Base-by-base conservation (phyloP, 225 moss, liverwort and hornwort species). In the Polytrichum commune region DNA sequence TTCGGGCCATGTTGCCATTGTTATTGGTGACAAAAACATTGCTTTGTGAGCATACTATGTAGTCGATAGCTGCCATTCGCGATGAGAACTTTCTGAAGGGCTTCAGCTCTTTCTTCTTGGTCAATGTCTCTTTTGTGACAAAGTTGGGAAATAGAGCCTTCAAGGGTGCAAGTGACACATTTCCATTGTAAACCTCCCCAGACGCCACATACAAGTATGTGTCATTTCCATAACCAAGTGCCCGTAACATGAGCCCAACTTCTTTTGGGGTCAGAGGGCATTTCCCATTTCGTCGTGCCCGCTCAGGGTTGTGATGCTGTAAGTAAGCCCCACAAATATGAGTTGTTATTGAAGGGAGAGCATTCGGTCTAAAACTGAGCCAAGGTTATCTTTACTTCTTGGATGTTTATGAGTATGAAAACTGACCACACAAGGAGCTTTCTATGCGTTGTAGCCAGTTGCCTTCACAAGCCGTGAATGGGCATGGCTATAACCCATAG, bases 11-110 rank as follows among this genome's bases (percentile, higher is more conserved):
- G 70, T 94, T 94, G 53, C 92, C 94, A 29, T 94, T 94, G 79
- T 94, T 94, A 72, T 94, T 94, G 26, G 94, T 86, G 62, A 92
- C 94, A 67, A 94, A 94, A 6, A 92, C 94, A 70, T 94, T 85
- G 61, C 92, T 87, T 28, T 89, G 85, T 38, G 92, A 88, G 71
- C 94, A 94, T 53, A 92, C 94, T 7, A 85, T 80, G 13, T 92
- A 92, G 64, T 94, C 94, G 25, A 94, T 82, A 0, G 94, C 94
- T 8, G 94, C 94, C 86, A 94, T 85, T 55, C 92, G 94, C 1
- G 94, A 94, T 1, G 92, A 90, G 60, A 81, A 92, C 1, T 69
- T 53, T 5, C 73, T 75, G 29, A 92, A 94, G 7, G 85, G 86
- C 20, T 65, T 63, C 22, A 92, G 68, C 60, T 94, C 92, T 19